These are phyloP conservation scores for Rhodosporidiobolus odoratus DNA, from an alignment of 768 basidiomycete species.

Conservation along the genomic window DNA sequence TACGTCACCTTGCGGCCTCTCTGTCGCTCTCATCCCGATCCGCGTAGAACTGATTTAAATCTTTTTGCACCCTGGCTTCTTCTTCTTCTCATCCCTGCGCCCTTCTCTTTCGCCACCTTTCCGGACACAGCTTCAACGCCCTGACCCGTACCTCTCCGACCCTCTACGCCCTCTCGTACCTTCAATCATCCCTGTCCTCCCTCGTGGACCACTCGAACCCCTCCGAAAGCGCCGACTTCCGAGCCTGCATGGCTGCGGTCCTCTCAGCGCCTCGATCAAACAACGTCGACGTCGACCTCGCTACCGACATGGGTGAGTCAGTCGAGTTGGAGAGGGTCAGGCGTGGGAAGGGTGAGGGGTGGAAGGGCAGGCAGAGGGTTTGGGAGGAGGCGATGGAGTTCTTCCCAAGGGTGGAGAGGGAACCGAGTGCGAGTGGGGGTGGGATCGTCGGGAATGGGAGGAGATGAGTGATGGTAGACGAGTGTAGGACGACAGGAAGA, in stretches of 20 bases:
- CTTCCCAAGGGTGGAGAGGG: conserved; percentile 22
- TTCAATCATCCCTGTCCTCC: conserved; percentile 38
- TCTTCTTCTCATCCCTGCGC: neutral
- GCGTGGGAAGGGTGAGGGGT: neutral
- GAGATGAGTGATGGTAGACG: too few species aligned
- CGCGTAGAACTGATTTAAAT: too few species aligned
- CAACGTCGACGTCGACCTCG: conserved; percentile 16
- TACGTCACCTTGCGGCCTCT: neutral
- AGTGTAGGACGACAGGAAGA: neutral
- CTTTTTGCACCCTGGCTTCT: neutral
- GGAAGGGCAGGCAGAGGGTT: conserved; percentile 23
- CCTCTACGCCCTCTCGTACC: conserved; percentile 38
- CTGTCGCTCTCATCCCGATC: neutral
- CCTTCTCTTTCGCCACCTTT: neutral
- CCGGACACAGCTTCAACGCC: conserved; percentile 35
- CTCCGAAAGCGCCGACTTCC: conserved; percentile 33
- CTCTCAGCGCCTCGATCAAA: conserved; percentile 23
- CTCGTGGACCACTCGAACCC: conserved; percentile 36
- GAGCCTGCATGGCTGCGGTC: conserved; percentile 39
- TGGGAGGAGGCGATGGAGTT: conserved; percentile 36
- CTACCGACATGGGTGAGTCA: conserved; percentile 13
- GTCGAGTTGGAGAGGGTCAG: neutral
- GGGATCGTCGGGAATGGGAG: too few species aligned
- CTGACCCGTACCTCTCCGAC: conserved; percentile 30
- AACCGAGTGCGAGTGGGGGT: too few species aligned